These are phyloP conservation scores for Ceratobasidium sp. DNA, from an alignment of 1,284 basidiomycete genomes.

Conservation along the genomic window DNA sequence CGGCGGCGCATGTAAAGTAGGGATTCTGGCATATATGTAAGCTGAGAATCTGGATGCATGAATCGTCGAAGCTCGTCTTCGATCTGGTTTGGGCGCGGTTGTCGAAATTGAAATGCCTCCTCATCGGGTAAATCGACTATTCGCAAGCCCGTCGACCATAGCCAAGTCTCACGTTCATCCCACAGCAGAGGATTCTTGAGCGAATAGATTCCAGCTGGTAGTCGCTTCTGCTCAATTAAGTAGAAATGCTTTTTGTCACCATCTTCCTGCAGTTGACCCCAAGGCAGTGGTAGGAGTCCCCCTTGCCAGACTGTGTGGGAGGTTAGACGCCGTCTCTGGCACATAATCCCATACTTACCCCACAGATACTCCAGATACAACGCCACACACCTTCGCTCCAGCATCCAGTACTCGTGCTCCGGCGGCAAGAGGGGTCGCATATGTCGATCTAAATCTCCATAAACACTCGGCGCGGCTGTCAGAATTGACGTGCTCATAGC, in stretches of 20 bases:
- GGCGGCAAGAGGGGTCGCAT: neutral
- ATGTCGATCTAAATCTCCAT: neutral
- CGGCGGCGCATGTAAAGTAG: neutral
- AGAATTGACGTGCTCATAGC: neutral
- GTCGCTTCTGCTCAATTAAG: neutral
- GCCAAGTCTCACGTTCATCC: neutral
- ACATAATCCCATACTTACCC: neutral
- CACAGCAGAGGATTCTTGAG: neutral
- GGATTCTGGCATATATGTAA: neutral
- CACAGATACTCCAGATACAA: neutral
- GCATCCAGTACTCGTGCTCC: neutral
- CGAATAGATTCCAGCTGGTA: neutral
- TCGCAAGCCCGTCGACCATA: neutral
- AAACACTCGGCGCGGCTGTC: neutral
- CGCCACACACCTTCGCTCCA: neutral
- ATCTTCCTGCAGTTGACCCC: neutral
- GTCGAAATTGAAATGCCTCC: neutral
- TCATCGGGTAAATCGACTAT: neutral
- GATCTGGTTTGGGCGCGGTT: neutral
- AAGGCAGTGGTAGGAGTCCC: neutral
- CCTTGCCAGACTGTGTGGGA: neutral
- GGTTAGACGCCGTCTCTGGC: neutral
- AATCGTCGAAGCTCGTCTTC: neutral
- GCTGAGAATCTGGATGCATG: neutral
- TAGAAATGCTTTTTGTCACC: neutral